These are phyloP conservation scores for Nitzschia sp. DNA, from an alignment of 108 stramenopile genomes.

Conservation along the genomic window DNA sequence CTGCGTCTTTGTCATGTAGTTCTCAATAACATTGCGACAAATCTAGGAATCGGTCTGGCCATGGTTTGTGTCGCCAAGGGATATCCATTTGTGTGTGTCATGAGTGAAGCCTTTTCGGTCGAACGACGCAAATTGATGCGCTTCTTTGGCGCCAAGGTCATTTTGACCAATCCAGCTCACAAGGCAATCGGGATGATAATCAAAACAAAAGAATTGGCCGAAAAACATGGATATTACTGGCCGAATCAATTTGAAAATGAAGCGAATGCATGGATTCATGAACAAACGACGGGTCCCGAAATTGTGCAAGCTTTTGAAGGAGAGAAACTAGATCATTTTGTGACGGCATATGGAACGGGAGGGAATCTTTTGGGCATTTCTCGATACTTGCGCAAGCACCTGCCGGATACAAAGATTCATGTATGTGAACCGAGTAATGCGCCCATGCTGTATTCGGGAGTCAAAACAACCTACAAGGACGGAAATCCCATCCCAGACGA, in stretches of 20 bases:
- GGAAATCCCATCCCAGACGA: constrained; percentile 51
- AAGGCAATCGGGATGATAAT: constrained; percentile 76
- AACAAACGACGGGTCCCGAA: constrained; percentile 77
- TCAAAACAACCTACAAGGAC: constrained; percentile 47
- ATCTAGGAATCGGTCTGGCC: constrained; percentile 34
- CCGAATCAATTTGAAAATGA: constrained; percentile 81
- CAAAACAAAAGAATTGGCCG: constrained; percentile 59
- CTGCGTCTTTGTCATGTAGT: no score
- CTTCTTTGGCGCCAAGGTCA: constrained; percentile 73
- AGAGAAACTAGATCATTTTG: constrained; percentile 59
- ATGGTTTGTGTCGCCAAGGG: constrained; percentile 24
- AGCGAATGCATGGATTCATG: constrained; percentile 75
- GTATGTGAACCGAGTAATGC: constrained; percentile 71
- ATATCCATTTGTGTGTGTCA: constrained; percentile 61
- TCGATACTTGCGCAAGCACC: constrained; percentile 55
- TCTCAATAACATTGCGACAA: no score
- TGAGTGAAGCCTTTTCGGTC: constrained; percentile 69
- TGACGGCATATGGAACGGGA: constrained; percentile 69
- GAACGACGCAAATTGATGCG: constrained; percentile 75
- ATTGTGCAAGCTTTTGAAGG: constrained; percentile 59
- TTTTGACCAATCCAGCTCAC: constrained; percentile 62
- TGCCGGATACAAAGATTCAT: constrained; percentile 66
- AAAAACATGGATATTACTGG: constrained; percentile 69
- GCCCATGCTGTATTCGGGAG: constrained; percentile 60
- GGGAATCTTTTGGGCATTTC: constrained; percentile 72